These are phyloP conservation scores for Barnettozyma botsteinii DNA, from an alignment of 805 yeast species.

Conservation along the genomic window DNA sequence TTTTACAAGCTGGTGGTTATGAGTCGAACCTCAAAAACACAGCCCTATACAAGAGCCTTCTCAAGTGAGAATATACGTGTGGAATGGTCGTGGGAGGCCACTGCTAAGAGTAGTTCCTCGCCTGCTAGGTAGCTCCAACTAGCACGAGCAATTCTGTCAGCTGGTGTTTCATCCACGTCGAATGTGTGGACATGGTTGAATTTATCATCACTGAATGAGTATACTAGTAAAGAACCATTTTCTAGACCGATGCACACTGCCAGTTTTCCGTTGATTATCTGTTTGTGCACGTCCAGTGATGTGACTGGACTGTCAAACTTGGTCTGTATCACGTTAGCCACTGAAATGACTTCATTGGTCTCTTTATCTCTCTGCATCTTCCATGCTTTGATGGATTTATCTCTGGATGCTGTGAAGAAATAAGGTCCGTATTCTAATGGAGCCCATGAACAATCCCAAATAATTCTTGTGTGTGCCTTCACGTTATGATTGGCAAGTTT, in stretches of 20 bases:
- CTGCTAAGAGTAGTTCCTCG: slow-evolving; percentile 41
- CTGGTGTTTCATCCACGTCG: slow-evolving; percentile 44
- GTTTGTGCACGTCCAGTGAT: slow-evolving; percentile 47
- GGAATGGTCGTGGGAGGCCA: slow-evolving; percentile 63
- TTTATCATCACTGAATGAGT: slow-evolving; percentile 28
- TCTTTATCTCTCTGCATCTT: slow-evolving; percentile 29
- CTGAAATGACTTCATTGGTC: slow-evolving; percentile 17
- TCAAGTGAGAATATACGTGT: slow-evolving; percentile 32
- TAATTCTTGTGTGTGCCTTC: slow-evolving; percentile 84
- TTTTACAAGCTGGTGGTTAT: not conserved
- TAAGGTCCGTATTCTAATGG: slow-evolving; percentile 40
- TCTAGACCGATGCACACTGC: slow-evolving; percentile 66
- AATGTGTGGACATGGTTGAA: slow-evolving; percentile 31
- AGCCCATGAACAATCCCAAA: slow-evolving; percentile 94
- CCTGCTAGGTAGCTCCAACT: slow-evolving; percentile 41
- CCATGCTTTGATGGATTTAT: slow-evolving; percentile 76
- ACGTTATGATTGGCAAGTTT: slow-evolving; percentile 36
- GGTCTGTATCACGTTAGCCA: slow-evolving; percentile 32
- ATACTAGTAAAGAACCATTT: slow-evolving; percentile 51
- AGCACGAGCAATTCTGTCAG: slow-evolving; percentile 54
- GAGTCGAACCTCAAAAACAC: not conserved
- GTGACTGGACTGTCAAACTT: slow-evolving; percentile 59
- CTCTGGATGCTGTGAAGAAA: slow-evolving; percentile 88
- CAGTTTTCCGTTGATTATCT: slow-evolving; percentile 25
- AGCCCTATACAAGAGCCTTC: not conserved